Evolutionary conservation across 768 basidiomycete genomes (phyloP).

Genomic region (Boletus huronensis): DNA sequence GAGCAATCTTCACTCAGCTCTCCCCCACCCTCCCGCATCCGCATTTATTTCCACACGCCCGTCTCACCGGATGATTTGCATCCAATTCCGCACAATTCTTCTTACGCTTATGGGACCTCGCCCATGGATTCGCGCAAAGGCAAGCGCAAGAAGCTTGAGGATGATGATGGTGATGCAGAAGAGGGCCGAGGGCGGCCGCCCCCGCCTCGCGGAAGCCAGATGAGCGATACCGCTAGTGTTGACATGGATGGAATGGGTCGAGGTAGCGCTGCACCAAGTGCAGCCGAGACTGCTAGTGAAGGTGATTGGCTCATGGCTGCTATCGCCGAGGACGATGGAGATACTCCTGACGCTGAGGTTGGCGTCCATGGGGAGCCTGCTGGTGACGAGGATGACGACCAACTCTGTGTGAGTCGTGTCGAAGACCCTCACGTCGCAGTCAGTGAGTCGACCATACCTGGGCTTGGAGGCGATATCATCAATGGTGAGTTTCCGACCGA

Average conservation of each 20-base stretch:
- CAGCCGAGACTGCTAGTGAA: constrained; percentile 62
- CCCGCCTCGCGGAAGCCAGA: constrained; percentile 42
- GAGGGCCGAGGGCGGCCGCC: constrained; percentile 68
- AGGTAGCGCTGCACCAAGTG: constrained; percentile 64
- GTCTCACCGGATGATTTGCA: constrained; percentile 78
- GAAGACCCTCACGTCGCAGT: constrained; percentile 38
- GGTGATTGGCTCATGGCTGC: constrained; percentile 89
- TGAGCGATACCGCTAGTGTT: constrained; percentile 56
- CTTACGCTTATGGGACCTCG: constrained; percentile 36
- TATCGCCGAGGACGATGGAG: constrained; percentile 69
- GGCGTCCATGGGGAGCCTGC: constrained; percentile 48
- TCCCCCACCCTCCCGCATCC: constrained; percentile 74
- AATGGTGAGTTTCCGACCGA: constrained; percentile 53
- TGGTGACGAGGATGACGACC: constrained; percentile 44
- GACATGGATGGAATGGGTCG: constrained; percentile 55
- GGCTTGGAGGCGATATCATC: constrained; percentile 32
- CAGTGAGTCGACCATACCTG: constrained; percentile 32
- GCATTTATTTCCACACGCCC: constrained; percentile 91
- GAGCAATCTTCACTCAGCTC: constrained; percentile 33
- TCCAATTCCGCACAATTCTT: constrained; percentile 62
- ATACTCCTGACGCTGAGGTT: constrained; percentile 53
- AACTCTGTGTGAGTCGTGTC: constrained; percentile 41
- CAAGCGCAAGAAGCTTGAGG: constrained; percentile 86
- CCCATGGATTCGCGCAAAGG: constrained; percentile 68
- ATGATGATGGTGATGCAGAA: constrained; percentile 79